Evolutionary conservation across 495 filamentous ascomycete genomes (phyloP).

Genomic region (Xylaria cubensis): DNA sequence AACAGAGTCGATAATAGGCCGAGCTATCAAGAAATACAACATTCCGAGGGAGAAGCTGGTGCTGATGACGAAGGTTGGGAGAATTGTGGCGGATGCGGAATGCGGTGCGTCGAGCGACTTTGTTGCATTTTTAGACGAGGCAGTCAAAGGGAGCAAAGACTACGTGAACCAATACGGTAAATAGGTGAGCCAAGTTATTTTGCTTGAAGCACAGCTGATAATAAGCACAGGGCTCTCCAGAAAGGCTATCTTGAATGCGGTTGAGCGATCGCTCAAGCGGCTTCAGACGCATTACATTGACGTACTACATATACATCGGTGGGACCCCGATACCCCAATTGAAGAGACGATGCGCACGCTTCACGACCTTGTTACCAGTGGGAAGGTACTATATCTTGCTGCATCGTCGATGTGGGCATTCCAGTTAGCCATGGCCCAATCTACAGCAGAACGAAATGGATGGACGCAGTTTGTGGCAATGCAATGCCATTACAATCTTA

Average conservation of each 20-base stretch:
- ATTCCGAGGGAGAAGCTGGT: constrained; percentile 71
- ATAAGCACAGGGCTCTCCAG: constrained; percentile 58
- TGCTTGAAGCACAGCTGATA: background rate
- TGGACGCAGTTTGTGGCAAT: constrained; percentile 69
- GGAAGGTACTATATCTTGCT: constrained; percentile 69
- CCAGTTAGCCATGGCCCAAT: constrained; percentile 62
- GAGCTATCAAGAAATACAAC: constrained; percentile 68
- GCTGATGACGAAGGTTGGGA: constrained; percentile 63
- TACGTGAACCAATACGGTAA: constrained; percentile 27
- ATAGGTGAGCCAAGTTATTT: background rate
- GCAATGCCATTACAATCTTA: constrained; percentile 67
- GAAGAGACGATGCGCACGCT: constrained; percentile 73
- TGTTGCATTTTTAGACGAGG: constrained; percentile 15
- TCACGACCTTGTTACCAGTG: constrained; percentile 65
- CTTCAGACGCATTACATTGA: constrained; percentile 71
- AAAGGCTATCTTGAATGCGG: constrained; percentile 67
- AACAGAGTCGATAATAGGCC: constrained; percentile 69
- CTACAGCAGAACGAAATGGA: constrained; percentile 55
- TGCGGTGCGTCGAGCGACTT: too few relatives aligned
- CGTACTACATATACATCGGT: constrained; percentile 72
- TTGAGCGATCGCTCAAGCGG: constrained; percentile 65
- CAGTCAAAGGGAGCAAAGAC: constrained; percentile 24
- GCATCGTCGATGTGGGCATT: constrained; percentile 68
- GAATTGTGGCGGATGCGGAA: background rate
- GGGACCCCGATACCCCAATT: constrained; percentile 55